phyloP scores from a whole-genome alignment of 192 early-diverging fungal species.

The Pecoramyces ruminantium region DNA sequence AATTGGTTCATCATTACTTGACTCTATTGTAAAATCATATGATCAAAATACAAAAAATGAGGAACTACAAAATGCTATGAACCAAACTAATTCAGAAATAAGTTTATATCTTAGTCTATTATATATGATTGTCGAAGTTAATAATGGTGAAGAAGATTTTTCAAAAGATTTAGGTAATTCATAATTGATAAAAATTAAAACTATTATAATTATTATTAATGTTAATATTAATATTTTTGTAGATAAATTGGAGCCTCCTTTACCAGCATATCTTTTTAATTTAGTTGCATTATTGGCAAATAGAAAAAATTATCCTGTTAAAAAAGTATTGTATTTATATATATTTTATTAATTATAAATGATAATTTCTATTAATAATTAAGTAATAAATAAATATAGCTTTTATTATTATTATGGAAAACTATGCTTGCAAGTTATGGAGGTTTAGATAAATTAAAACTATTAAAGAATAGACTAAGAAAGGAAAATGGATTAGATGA shows the following conservation, averaged over 20 bases:
- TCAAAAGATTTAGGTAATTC: slow-evolving; percentile 27
- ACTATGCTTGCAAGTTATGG: slow-evolving; percentile 41
- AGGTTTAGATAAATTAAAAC: slow-evolving; percentile 20
- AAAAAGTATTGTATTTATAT: slow-evolving; percentile 21
- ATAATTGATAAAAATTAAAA: no score
- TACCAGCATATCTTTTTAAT: slow-evolving; percentile 45
- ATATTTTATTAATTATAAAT: no score
- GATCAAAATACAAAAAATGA: slow-evolving; percentile 3
- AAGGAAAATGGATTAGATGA: slow-evolving; percentile 24
- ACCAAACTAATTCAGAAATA: slow-evolving; percentile 19
- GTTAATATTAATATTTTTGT: not conserved
- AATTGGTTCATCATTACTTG: slow-evolving; percentile 31
- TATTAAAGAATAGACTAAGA: slow-evolving; percentile 25
- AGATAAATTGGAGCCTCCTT: slow-evolving; percentile 13
- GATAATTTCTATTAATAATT: no score
- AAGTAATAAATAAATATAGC: slow-evolving; percentile 13
- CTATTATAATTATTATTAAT: no score
- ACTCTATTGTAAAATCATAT: slow-evolving; percentile 12
- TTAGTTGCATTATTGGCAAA: slow-evolving; percentile 45
- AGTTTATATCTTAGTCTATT: slow-evolving; percentile 35
- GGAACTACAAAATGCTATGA: slow-evolving; percentile 16
- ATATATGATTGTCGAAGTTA: slow-evolving; percentile 41
- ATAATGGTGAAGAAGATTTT: slow-evolving; percentile 24
- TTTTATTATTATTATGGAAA: slow-evolving; percentile 54
- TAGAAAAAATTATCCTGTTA: slow-evolving; percentile 48